phyloP scores from a whole-genome alignment of 2,329 filamentous ascomycete species.

The Diplocarpon rosae region DNA sequence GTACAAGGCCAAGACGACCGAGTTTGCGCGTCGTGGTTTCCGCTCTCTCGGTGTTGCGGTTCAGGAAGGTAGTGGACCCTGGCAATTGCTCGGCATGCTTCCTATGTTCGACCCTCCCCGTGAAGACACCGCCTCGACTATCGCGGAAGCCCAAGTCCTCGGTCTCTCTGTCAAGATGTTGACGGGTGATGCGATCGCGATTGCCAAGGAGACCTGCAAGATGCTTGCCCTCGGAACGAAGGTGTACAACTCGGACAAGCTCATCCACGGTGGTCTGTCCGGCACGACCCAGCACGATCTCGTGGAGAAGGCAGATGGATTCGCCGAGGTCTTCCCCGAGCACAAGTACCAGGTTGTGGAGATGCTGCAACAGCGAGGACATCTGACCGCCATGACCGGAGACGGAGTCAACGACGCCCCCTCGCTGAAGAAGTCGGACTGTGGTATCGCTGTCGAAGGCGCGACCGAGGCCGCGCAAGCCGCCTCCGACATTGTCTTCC shows the following conservation, averaged over 20 bases:
- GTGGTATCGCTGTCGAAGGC: constrained; percentile 88
- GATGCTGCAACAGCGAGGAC: constrained; percentile 86
- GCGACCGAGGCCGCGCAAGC: constrained; percentile 84
- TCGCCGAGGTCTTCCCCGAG: constrained; percentile 88
- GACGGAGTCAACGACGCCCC: constrained; percentile 93
- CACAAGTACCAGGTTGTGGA: constrained; percentile 94
- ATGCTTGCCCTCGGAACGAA: constrained; percentile 71
- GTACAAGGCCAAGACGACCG: constrained; percentile 62
- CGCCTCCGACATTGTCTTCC: constrained; percentile 88
- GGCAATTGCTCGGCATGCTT: constrained; percentile 65
- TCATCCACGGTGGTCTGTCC: constrained; percentile 65
- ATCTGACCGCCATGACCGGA: constrained; percentile 92
- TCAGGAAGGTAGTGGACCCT: constrained; percentile 61
- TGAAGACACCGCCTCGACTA: constrained; percentile 69
- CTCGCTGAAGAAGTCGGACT: constrained; percentile 88
- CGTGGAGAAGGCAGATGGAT: constrained; percentile 82
- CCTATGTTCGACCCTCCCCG: constrained; percentile 74
- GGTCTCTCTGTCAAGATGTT: constrained; percentile 74
- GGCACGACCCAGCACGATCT: constrained; percentile 66
- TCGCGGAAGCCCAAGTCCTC: constrained; percentile 63
- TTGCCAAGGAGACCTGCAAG: constrained; percentile 74
- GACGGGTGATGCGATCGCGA: constrained; percentile 70
- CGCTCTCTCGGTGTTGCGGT: constrained; percentile 69
- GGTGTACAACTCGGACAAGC: constrained; percentile 70
- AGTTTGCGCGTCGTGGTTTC: constrained; percentile 72